Evolutionary conservation across 371 early-diverging fungal genomes (phyloP).

Genomic region (Vairimorpha apis): DNA sequence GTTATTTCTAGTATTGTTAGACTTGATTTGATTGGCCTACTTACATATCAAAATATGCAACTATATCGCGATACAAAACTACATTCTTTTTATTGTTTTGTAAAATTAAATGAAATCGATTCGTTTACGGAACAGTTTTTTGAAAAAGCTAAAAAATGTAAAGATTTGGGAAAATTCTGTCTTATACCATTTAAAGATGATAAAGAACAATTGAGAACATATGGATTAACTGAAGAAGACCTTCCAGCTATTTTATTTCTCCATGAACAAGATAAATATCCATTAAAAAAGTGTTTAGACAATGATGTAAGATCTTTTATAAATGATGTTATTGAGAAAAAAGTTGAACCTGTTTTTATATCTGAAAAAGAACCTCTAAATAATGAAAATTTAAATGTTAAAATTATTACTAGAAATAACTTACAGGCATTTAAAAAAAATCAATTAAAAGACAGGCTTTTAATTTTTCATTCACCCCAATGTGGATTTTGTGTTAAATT

Average conservation of each 20-base stretch:
- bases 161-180: conserved; percentile 31
- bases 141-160: conserved; percentile 7
- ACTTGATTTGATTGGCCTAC: conserved; percentile 26
- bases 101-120: not conserved
- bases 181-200: conserved; percentile 30
- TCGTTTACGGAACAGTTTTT: conserved; percentile 6
- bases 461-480: conserved; percentile 45
- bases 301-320: conserved; percentile 28
- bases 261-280: conserved; percentile 36
- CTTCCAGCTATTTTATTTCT: conserved; percentile 46
- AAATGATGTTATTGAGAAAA: conserved; percentile 21
- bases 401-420: conserved; percentile 44
- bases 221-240: conserved; percentile 37
- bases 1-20: not conserved
- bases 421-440: not conserved
- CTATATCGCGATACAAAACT: conserved; percentile 16
- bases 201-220: not conserved
- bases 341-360: conserved; percentile 9
- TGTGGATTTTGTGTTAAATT: conserved; percentile 44
- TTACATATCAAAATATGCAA: conserved; percentile 29
- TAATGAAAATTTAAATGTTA: conserved; percentile 36
- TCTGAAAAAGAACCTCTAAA: conserved; percentile 43
- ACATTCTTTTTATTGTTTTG: conserved; percentile 46
- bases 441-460: conserved; percentile 34
- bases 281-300: conserved; percentile 16